Conservation (phyloP, 2,329 filamentous ascomycete species). For the Paramyrothecium sp. region DNA sequence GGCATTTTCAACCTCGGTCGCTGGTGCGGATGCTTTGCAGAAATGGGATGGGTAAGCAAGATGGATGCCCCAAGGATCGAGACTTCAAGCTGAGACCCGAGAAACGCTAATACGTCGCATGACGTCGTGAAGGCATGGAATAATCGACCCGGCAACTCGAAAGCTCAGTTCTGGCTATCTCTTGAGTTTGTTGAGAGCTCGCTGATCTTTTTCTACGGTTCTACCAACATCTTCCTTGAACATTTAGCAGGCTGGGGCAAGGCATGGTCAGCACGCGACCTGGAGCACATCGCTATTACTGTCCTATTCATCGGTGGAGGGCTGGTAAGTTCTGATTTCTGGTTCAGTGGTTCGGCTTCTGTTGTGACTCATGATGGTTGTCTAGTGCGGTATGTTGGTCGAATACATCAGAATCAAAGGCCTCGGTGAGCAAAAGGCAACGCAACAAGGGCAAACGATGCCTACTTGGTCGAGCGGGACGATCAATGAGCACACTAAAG, state of each 20-base stretch:
- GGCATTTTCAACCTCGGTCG: constrained; percentile 77
- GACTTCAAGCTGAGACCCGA: constrained; percentile 50
- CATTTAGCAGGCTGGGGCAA: constrained; percentile 69
- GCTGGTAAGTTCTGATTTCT: neutral
- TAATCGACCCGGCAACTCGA: neutral
- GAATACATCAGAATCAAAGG: constrained; percentile 1
- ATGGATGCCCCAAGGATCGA: constrained; percentile 44
- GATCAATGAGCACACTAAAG: neutral
- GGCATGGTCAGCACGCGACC: constrained; percentile 69
- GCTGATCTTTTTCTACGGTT: constrained; percentile 80
- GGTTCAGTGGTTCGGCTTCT: neutral
- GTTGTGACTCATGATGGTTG: neutral
- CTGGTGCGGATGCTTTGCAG: constrained; percentile 80
- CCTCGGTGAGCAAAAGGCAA: neutral
- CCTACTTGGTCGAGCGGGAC: neutral
- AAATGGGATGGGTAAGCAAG: constrained; percentile 90
- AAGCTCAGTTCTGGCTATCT: constrained; percentile 30
- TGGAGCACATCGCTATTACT: constrained; percentile 85
- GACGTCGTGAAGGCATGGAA: neutral
- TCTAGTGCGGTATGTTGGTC: neutral
- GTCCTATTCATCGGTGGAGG: constrained; percentile 84
- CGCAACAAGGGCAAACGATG: neutral
- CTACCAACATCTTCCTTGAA: constrained; percentile 82
- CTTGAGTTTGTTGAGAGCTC: constrained; percentile 83
- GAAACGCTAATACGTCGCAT: neutral